A percentile compares a stretch with the other conserved stretches of the same genome.
Conservation (phyloP, 1,284 basidiomycete species). For the Austroboletus niveus region DNA sequence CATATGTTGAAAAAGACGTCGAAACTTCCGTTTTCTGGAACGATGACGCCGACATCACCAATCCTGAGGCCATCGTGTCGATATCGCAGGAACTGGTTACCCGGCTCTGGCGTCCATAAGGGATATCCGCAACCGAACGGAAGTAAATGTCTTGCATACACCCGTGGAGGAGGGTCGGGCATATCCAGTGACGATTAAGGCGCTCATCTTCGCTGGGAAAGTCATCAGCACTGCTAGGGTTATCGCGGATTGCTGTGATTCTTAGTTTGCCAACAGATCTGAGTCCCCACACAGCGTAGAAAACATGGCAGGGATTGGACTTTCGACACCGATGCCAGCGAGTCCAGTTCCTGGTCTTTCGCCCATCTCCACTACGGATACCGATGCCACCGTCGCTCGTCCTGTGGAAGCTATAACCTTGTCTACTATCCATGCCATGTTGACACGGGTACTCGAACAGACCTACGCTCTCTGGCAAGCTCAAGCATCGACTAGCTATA, state of each 20-base stretch:
- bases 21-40: slow-evolving; percentile 18
- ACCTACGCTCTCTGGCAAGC: slow-evolving; percentile 50
- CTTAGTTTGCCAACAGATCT: not conserved
- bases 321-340: not conserved
- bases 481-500: slow-evolving; percentile 51
- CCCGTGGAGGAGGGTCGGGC: slow-evolving; percentile 6
- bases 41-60: slow-evolving; percentile 20
- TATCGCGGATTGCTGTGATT: not conserved
- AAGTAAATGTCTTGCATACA: slow-evolving; percentile 10
- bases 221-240: too few species aligned
- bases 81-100: slow-evolving; percentile 8
- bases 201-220: not conserved
- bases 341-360: too few species aligned
- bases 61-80: slow-evolving; percentile 18
- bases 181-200: not conserved
- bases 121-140: slow-evolving; percentile 20
- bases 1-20: slow-evolving; percentile 29
- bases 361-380: slow-evolving; percentile 22
- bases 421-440: slow-evolving; percentile 38
- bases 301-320: not conserved
- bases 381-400: slow-evolving; percentile 39
- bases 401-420: slow-evolving; percentile 33
- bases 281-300: not conserved
- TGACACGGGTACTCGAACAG: slow-evolving; percentile 50
- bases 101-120: slow-evolving; percentile 26